Conservation (phyloP, 176 grass and related monocot genomes). For the Aegilops longissima region DNA sequence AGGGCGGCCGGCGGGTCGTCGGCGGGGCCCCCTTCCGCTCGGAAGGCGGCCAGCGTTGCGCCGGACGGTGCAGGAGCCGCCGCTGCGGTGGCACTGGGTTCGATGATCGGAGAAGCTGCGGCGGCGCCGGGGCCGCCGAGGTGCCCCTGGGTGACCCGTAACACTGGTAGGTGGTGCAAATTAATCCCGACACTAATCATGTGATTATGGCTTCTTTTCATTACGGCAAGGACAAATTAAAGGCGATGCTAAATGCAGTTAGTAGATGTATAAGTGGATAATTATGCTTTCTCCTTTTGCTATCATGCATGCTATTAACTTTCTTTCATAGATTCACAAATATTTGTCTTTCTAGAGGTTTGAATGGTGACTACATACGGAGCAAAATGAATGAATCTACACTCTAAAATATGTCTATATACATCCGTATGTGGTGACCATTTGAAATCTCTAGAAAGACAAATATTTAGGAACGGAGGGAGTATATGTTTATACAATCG, state of each 20-base stretch:
- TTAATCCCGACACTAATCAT: constrained; percentile 5
- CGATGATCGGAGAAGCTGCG: constrained; percentile 16
- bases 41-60: constrained; percentile 14
- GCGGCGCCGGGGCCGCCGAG: constrained; percentile 33
- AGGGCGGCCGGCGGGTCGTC: constrained; percentile 37
- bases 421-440: no score
- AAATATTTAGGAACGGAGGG: no score
- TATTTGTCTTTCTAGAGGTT: no score
- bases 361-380: no score
- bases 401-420: no score
- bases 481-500: no score
- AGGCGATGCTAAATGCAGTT: neutral
- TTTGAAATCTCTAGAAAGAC: no score
- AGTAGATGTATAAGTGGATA: neutral
- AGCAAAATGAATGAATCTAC: no score
- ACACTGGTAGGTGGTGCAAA: constrained; percentile 58
- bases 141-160: constrained; percentile 85
- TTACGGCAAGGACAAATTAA: constrained; percentile 16
- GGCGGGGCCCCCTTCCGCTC: constrained; percentile 24
- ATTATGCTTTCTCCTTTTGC: neutral
- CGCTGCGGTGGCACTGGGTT: neutral
- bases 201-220: neutral
- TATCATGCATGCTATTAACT: neutral
- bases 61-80: neutral
- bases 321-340: no score